Conservation (phyloP, 441 rosid genomes). For the Aleurites moluccanus region DNA sequence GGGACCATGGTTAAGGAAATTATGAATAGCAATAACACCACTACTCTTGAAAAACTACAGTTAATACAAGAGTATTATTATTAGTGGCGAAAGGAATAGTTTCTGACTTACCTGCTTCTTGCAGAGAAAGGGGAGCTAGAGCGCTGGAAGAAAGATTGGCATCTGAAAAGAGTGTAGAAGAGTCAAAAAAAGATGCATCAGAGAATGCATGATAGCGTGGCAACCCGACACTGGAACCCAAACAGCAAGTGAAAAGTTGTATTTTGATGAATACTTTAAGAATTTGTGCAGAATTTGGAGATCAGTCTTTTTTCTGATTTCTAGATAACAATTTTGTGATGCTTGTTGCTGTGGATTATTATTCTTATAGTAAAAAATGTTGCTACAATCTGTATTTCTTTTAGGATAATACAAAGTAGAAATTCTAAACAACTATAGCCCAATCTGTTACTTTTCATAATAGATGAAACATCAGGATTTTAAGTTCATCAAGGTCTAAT, state of each 20-base stretch:
- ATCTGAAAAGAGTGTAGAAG: constrained; percentile 66
- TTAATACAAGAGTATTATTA: no score
- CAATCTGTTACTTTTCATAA: background rate
- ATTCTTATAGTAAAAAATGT: constrained; percentile 14
- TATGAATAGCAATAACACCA: background rate
- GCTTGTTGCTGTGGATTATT: constrained; percentile 22
- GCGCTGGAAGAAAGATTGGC: constrained; percentile 95
- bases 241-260: constrained; percentile 11
- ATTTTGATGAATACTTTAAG: constrained; percentile 15
- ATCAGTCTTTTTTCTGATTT: constrained; percentile 25
- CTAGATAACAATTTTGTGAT: constrained; percentile 32
- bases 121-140: constrained; percentile 98
- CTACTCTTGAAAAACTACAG: background rate
- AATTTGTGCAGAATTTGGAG: constrained; percentile 29
- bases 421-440: constrained; percentile 3
- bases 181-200: constrained; percentile 48
- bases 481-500: no score
- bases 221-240: background rate
- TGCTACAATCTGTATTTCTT: background rate
- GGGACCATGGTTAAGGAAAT: background rate
- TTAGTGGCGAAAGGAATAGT: background rate
- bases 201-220: constrained; percentile 53
- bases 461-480: background rate
- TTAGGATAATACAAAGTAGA: background rate
- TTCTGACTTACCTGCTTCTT: constrained; percentile 7